phyloP scores from a whole-genome alignment of 192 early-diverging fungal genomes.

The Coemansia sp. region DNA sequence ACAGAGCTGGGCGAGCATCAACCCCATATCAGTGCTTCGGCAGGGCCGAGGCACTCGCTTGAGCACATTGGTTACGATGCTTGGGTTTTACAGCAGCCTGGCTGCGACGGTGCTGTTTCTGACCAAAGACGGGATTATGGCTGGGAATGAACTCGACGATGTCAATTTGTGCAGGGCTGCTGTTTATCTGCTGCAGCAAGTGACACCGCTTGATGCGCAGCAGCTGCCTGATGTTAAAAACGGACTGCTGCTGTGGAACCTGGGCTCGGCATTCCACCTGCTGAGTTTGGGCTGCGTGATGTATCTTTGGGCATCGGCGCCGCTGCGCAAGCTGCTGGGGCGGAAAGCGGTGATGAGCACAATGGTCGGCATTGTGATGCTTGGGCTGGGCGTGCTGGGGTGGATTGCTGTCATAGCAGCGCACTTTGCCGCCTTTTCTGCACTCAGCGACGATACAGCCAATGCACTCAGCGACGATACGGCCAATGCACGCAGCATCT shows the following conservation, averaged over 20 bases:
- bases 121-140: conserved; percentile 49
- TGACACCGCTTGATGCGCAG: conserved; percentile 29
- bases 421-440: conserved; percentile 30
- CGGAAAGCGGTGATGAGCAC: conserved; percentile 19
- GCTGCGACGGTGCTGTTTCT: conserved; percentile 28
- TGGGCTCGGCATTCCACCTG: conserved; percentile 34
- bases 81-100: conserved; percentile 40
- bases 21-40: conserved; percentile 28
- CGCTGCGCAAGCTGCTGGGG: conserved; percentile 32
- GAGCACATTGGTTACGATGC: conserved; percentile 20
- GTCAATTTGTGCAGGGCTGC: conserved; percentile 37
- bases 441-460: conserved; percentile 11
- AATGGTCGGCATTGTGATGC: conserved; percentile 13
- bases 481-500: conserved; percentile 35
- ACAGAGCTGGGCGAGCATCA: conserved; percentile 36
- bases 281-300: conserved; percentile 36
- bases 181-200: conserved; percentile 25
- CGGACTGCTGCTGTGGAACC: conserved; percentile 45
- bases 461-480: conserved; percentile 37
- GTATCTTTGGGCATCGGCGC: conserved; percentile 26
- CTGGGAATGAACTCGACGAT: conserved; percentile 44
- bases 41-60: conserved; percentile 21
- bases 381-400: conserved; percentile 23
- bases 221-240: conserved; percentile 29
- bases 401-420: conserved; percentile 14